Percentiles rank a stretch among this genome's conserved stretches.
Conservation (phyloP, 2,329 filamentous ascomycete species). For the Coleophoma crateriformis region DNA sequence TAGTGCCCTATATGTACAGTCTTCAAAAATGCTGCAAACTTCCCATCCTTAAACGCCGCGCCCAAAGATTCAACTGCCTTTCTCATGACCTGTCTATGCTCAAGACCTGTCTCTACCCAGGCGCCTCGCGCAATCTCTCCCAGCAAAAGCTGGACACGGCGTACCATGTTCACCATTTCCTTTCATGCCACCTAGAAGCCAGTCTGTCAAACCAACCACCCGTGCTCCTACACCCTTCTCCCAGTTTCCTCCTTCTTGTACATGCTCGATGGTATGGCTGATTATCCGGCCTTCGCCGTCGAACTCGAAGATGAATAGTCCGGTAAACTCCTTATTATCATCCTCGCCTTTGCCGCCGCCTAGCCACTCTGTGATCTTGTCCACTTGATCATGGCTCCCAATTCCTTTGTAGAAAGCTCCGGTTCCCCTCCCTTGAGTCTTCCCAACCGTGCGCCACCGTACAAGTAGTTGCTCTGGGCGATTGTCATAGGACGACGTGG, state of each 20-base stretch:
- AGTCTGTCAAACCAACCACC: constrained; percentile 89
- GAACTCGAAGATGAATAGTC: constrained; percentile 94
- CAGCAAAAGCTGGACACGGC: constrained; percentile 23
- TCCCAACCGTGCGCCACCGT: constrained; percentile 71
- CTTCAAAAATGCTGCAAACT: too few relatives aligned
- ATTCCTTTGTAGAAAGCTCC: constrained; percentile 38
- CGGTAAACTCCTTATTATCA: constrained; percentile 74
- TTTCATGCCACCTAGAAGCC: constrained; percentile 78
- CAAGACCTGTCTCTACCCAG: background rate
- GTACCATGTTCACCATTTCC: constrained; percentile 28
- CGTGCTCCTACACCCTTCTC: constrained; percentile 75
- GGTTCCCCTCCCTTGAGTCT: constrained; percentile 33
- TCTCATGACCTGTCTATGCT: background rate
- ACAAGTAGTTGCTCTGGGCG: constrained; percentile 80
- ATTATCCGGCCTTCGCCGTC: constrained; percentile 78
- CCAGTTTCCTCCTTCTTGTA: constrained; percentile 76
- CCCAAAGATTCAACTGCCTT: background rate
- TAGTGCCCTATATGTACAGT: too few relatives aligned
- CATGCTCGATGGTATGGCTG: constrained; percentile 91
- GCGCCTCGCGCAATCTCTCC: background rate
- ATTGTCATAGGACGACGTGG: constrained; percentile 1
- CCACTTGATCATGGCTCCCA: constrained; percentile 38
- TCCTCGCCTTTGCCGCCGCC: constrained; percentile 44
- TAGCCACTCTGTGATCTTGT: constrained; percentile 44
- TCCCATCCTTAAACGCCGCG: too few relatives aligned